A percentile compares a stretch with the other conserved stretches of the same genome.
Evolutionary conservation across 345 rosid species (phyloP).

Genomic region (Hibiscus syriacus): DNA sequence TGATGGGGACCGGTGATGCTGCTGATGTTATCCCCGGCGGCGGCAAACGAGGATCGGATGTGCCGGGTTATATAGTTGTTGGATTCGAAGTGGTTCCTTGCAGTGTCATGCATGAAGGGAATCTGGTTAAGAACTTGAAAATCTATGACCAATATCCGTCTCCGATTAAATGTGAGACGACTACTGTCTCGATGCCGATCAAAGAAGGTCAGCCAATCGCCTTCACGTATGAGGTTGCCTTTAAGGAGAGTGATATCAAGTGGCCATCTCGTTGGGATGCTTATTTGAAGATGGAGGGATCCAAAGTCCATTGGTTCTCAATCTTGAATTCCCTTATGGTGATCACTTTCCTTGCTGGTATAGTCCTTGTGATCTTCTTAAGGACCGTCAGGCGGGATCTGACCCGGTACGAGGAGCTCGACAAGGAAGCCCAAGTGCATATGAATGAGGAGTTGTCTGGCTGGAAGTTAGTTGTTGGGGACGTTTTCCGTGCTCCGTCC

Average conservation of each 20-base stretch:
- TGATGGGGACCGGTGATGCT: conserved; percentile 65
- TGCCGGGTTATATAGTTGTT: conserved; percentile 59
- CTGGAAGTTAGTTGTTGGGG: conserved; percentile 59
- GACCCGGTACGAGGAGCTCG: conserved; percentile 73
- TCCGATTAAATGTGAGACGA: conserved; percentile 54
- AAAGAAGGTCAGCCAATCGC: conserved; percentile 54
- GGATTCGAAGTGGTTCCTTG: conserved; percentile 79
- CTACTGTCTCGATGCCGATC: conserved; percentile 46
- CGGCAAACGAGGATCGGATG: conserved; percentile 30
- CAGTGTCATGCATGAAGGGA: conserved; percentile 38
- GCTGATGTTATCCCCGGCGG: conserved; percentile 46
- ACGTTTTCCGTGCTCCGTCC: conserved; percentile 51
- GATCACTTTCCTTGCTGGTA: conserved; percentile 73
- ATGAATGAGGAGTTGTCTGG: conserved; percentile 75
- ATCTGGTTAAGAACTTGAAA: conserved; percentile 41
- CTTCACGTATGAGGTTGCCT: conserved; percentile 62
- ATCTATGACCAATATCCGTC: conserved; percentile 47
- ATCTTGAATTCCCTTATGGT: conserved; percentile 64
- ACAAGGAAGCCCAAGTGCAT: conserved; percentile 77
- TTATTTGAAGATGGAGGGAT: conserved; percentile 61
- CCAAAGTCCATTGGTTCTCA: conserved; percentile 77
- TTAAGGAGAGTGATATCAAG: conserved; percentile 59
- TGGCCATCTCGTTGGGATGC: conserved; percentile 93
- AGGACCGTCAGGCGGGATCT: conserved; percentile 74
- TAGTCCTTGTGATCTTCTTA: conserved; percentile 68